Base-by-base conservation (phyloP, 371 early-diverging fungal genomes). In the Lichtheimia ornata region DNA sequence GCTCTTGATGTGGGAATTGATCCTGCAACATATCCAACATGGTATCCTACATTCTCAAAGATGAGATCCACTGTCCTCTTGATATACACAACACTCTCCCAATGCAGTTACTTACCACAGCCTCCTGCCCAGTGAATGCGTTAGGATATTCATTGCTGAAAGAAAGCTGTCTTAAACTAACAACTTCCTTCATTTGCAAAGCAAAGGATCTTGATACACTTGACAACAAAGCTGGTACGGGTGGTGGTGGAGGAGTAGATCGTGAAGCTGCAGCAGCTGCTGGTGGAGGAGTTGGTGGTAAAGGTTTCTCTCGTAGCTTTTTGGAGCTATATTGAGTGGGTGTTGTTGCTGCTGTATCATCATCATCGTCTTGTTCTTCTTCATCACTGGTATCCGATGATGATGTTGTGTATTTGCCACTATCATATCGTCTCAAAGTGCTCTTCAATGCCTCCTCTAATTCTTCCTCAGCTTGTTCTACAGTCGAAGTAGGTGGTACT, bases 81-180 rank as follows among this genome's bases (percentile, higher is more conserved):
- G 2, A n/a, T 5, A 47, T 47, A 4, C 47, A 17, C n/a, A n/a
- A n/a, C n/a, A n/a, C n/a, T n/a, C n/a, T n/a, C n/a, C n/a, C n/a
- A n/a, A n/a, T n/a, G n/a, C n/a, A n/a, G n/a, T 7, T 9, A 42
- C 57, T 52, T 69, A 69, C 69, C 65, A 69, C 69, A 30, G 69
- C 69, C 45, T 69, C 69, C 15, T 53, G 24, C 11, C 69, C 69
- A 11, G 69, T 69, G 35, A 69, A 69, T 40, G 61, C 56, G 14
- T 69, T 53, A 0, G 62, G 58, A 53, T 62, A 61, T 15, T 62
- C 62, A 28, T 45, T 56, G 2, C 54, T 47, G 54, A 44, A 61
- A 27, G 71, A 67, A 1, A 76, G 55, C 20, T 70, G 68, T 40
- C 79, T 62, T 9, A 64, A 45, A 20, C 51, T 55, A 5, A 50